Evolutionary conservation across 805 yeast species (phyloP), one percentile per base, ranked within the genome.

Genomic region (Kazachstania bromeliacearum): DNA sequence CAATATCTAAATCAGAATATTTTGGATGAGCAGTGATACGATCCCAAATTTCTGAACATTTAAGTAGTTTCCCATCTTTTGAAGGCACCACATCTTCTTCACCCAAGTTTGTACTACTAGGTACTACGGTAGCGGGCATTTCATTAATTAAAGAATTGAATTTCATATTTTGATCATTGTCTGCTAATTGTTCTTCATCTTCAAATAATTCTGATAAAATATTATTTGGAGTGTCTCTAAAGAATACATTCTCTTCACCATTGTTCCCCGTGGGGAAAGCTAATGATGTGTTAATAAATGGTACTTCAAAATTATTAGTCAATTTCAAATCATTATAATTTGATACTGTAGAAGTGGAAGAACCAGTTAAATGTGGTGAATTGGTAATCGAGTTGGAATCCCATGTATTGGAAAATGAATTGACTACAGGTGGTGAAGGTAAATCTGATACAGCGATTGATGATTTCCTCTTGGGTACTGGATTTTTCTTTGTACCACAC

Each of bases 11-110:
- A 41, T 88, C 96, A 4, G 92, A 77, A 59, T 88, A 92, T 55
- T 81, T 76, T 23, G 98, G 97, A 67, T 92, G 97, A 16, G 92
- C 62, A 2, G 96, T 83, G 26, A 92, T 81, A 53, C 97, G 73
- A 59, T 89, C 97, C 98, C 98, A 92, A 12, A 89, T 80, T 47
- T 87, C 96, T 0, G 94, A 75, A 60, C 98, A 92, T 52, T 75
- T 76, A 61, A 82, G 62, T 47, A 75, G 55, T 10, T 71, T 67
- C 13, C 60, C 62, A 39, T 77, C 80, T 7, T 75, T 80, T 4
- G 80, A 73, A 5, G 94, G 94, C 3, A 85, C 88, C 20, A 76
- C 73, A 23, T 63, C 66, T 12, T 33, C 32, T 50, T 53, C 66
- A 31, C 53, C 63, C 24, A n/a, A 7, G 25, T 16, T 23, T 20